phyloP scores from a whole-genome alignment of 257 asterid species.

The Ocimum tenuiflorum region DNA sequence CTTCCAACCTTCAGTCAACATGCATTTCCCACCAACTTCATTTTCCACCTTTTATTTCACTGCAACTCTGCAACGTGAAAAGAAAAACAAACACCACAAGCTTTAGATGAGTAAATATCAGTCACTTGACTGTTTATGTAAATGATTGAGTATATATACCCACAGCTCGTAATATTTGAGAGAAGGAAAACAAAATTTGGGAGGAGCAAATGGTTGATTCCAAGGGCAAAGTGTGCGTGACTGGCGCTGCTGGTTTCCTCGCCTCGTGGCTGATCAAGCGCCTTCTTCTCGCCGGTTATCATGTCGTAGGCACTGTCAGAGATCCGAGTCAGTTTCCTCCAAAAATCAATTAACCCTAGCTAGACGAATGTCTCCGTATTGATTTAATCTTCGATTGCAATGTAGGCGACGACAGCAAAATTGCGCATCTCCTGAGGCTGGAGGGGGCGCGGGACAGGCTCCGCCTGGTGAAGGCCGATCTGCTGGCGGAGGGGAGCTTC shows the following conservation, averaged over 20 bases:
- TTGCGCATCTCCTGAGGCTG: conserved; percentile 65
- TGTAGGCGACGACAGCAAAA: conserved; percentile 35
- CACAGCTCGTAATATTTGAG: too few species aligned
- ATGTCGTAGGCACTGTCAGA: conserved; percentile 73
- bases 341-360: too few species aligned
- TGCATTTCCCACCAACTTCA: background rate
- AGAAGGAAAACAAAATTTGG: too few species aligned
- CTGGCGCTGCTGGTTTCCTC: conserved; percentile 82
- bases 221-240: conserved; percentile 72
- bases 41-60: background rate
- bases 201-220: background rate
- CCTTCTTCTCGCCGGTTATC: conserved; percentile 63
- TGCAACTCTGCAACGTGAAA: too few species aligned
- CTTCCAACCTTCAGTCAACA: background rate
- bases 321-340: conserved; percentile 39
- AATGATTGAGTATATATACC: too few species aligned
- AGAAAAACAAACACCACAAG: conserved; percentile 18
- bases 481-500: conserved; percentile 73
- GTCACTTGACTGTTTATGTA: too few species aligned
- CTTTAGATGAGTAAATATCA: conserved; percentile 16
- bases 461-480: conserved; percentile 48
- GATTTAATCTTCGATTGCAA: too few species aligned
- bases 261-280: conserved; percentile 90
- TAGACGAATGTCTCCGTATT: too few species aligned
- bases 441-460: conserved; percentile 81